phyloP scores from a whole-genome alignment of 2,329 filamentous ascomycete species.

The Exophiala dermatitidis region DNA sequence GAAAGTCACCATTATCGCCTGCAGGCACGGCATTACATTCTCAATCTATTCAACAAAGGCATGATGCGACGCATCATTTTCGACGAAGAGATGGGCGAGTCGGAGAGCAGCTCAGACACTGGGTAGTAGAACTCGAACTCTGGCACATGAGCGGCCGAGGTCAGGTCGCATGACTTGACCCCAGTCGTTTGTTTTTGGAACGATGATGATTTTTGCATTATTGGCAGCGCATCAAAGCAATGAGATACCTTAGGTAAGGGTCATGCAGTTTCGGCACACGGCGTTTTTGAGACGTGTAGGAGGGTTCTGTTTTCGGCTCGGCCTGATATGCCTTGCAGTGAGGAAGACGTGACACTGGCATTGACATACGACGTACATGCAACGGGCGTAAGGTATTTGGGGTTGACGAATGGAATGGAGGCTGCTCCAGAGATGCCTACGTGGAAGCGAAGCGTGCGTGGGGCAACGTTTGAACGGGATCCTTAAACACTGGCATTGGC shows the following conservation, averaged over 20 bases:
- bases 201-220: not conserved
- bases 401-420: not conserved
- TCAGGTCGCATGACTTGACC: not conserved
- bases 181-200: no score
- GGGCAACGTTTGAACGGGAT: no score
- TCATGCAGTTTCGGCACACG: not conserved
- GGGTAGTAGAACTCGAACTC: constrained; percentile 9
- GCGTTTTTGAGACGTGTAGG: not conserved
- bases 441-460: no score
- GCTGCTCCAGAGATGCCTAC: not conserved
- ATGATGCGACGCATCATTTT: constrained; percentile 80
- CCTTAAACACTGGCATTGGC: no score
- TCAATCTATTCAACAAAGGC: constrained; percentile 88
- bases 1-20: constrained; percentile 86
- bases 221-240: not conserved
- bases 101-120: constrained; percentile 20
- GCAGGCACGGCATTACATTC: constrained; percentile 77
- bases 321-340: not conserved
- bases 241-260: no score
- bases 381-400: not conserved
- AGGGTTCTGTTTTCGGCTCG: not conserved
- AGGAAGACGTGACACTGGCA: not conserved
- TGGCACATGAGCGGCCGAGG: no score
- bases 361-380: not conserved
- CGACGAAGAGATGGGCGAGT: constrained; percentile 46